Evolutionary conservation across 495 filamentous ascomycete species (phyloP), one percentile per base, ranked within the genome.

Genomic region (Recurvomyces mirabilis): DNA sequence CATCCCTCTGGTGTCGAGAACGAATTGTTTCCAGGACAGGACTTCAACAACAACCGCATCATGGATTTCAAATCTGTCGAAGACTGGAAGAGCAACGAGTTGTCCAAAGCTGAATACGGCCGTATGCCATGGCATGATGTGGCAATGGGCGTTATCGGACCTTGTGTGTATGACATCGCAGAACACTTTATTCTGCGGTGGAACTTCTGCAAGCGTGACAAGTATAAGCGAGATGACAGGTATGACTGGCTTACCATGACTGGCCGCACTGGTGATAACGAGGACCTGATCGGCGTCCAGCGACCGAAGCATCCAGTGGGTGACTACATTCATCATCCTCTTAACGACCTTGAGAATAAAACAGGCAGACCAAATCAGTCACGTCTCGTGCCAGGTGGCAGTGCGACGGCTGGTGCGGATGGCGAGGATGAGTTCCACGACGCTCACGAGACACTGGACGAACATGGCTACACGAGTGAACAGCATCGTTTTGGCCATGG

Each of bases 61-160:
- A 84, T 94, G 83, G 89, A 98, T 56, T 95, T 95, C 63, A 71
- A 94, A 53, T 81, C 76, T 18, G 91, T 98, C 17, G 57, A 82
- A 7, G 81, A 94, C 55, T 96, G 89, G 89, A 84, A 87, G 60
- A 74, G 77, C 35, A 96, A 96, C 55, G 83, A 93, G 57, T 65
- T 96, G n/a, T 83, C 74, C 61, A 95, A 95, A 66, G 77, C 81
- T 0, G 86, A 94, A 25, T 93, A 82, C 50, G 88, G 87, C 19
- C 78, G 89, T 22, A 94, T 96, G 89, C 89, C 89, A 1, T 96
- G 89, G 89, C 89, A 96, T 56, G 89, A 96, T 59, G 87, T 96
- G 2, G 72, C 82, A 4, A 87, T 95, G 83, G 87, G 84, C 2
- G 43, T 95, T 18, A 73, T 93, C 35, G 89, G 89, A 5, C 84